Conservation (phyloP, 1,284 basidiomycete species). For the Somion occarium region DNA sequence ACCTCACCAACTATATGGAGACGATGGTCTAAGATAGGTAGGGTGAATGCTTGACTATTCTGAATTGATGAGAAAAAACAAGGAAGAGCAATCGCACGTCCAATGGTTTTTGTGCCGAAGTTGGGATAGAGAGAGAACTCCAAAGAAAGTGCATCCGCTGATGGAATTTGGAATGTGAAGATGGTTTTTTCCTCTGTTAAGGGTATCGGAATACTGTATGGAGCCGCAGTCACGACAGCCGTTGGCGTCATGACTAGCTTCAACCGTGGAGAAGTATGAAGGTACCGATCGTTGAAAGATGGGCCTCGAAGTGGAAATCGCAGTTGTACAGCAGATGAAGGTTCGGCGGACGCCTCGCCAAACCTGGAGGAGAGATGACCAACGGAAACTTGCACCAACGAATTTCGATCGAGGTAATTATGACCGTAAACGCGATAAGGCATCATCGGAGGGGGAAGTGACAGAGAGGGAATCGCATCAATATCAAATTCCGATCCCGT, state of each 20-base stretch:
- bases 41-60: slow-evolving; percentile 54
- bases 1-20: slow-evolving; percentile 95
- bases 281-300: slow-evolving; percentile 51
- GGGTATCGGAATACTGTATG: slow-evolving; percentile 86
- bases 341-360: slow-evolving; percentile 18
- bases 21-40: slow-evolving; percentile 90
- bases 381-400: slow-evolving; percentile 84
- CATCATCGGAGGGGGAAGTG: slow-evolving; percentile 97
- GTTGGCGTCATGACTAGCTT: slow-evolving; percentile 92
- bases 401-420: slow-evolving; percentile 86
- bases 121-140: slow-evolving; percentile 97
- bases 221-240: slow-evolving; percentile 78
- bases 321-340: slow-evolving; percentile 50
- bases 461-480: slow-evolving; percentile 91
- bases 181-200: slow-evolving; percentile 77
- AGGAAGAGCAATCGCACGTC: slow-evolving; percentile 86
- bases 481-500: slow-evolving; percentile 63
- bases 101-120: slow-evolving; percentile 98
- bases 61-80: slow-evolving; percentile 62
- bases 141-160: slow-evolving; percentile 72
- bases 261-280: slow-evolving; percentile 76
- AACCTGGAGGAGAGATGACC: slow-evolving; percentile 54
- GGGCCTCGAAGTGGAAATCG: slow-evolving; percentile 67
- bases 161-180: slow-evolving; percentile 86
- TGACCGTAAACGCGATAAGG: slow-evolving; percentile 90